Percentiles rank a stretch among this genome's conserved stretches.
phyloP scores from a whole-genome alignment of 441 rosid species.

The Lepidium campestre region DNA sequence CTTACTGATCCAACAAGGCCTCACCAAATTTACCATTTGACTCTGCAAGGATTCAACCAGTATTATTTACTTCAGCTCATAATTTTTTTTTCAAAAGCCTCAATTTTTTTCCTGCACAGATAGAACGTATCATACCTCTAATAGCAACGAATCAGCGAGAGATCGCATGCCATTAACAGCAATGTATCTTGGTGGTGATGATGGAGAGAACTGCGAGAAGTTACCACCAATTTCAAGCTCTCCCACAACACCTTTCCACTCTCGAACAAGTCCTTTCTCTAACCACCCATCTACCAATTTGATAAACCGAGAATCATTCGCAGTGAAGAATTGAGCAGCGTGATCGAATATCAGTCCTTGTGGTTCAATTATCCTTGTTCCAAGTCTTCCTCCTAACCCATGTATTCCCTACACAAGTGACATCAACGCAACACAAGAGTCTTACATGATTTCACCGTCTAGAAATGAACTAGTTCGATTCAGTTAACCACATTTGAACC shows the following conservation, averaged over 20 bases:
- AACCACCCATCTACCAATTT: conserved; percentile 65
- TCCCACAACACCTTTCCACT: conserved; percentile 68
- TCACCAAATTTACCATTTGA: conserved; percentile 54
- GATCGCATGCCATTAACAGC: conserved; percentile 79
- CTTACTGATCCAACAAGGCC: conserved; percentile 94
- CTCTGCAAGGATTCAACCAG: conserved; percentile 37
- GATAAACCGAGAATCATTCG: conserved; percentile 55
- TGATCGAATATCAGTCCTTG: conserved; percentile 68
- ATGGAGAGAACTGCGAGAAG: conserved; percentile 45
- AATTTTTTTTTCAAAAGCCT: background rate
- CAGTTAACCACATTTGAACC: background rate
- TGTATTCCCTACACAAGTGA: conserved; percentile 56
- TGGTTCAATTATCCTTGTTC: conserved; percentile 66
- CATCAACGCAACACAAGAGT: background rate
- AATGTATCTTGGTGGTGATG: conserved; percentile 57
- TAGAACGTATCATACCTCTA: conserved; percentile 41
- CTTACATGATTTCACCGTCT: background rate
- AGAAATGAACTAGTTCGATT: background rate
- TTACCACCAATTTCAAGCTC: conserved; percentile 72
- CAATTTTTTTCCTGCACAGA: background rate
- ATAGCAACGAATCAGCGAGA: conserved; percentile 70
- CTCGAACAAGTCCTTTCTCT: conserved; percentile 59
- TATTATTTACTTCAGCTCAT: background rate
- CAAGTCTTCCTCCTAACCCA: conserved; percentile 97
- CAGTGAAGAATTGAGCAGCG: conserved; percentile 86